phyloP scores from a whole-genome alignment of 2,329 filamentous ascomycete species.

The Paecilomyces fulvus region DNA sequence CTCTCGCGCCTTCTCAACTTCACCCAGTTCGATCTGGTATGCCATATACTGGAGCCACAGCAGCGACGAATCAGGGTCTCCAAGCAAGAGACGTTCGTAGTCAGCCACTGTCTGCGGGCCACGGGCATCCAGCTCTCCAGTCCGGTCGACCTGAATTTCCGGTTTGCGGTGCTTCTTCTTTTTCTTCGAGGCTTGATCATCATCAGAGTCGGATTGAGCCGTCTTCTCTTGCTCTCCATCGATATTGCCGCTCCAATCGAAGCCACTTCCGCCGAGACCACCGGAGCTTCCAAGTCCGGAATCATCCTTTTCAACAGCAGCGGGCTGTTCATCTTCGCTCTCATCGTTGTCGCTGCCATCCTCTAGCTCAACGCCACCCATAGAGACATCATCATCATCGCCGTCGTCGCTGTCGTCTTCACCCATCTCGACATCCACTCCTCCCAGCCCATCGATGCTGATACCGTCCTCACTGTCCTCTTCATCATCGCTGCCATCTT shows the following conservation, averaged over 20 bases:
- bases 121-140: conserved; percentile 80
- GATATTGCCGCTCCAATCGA: conserved; percentile 74
- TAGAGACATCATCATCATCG: conserved; percentile 26
- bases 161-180: conserved; percentile 69
- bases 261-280: conserved; percentile 65
- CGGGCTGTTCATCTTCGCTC: conserved; percentile 38
- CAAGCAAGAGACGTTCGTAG: conserved; percentile 85
- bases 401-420: conserved; percentile 30
- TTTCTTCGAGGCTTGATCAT: conserved; percentile 44
- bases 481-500: conserved; percentile 39
- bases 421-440: conserved; percentile 21
- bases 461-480: conserved; percentile 14
- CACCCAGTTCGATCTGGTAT: conserved; percentile 90
- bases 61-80: conserved; percentile 84
- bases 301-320: background rate
- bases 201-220: conserved; percentile 44
- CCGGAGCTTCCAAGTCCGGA: conserved; percentile 12
- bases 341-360: conserved; percentile 29
- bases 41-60: conserved; percentile 98
- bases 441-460: conserved; percentile 22
- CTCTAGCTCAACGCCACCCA: conserved; percentile 39
- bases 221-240: conserved; percentile 39
- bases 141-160: conserved; percentile 76
- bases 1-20: conserved; percentile 78
- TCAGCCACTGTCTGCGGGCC: conserved; percentile 86